Evolutionary conservation across 768 basidiomycete species (phyloP).

Genomic region (Tulasnella sp.): DNA sequence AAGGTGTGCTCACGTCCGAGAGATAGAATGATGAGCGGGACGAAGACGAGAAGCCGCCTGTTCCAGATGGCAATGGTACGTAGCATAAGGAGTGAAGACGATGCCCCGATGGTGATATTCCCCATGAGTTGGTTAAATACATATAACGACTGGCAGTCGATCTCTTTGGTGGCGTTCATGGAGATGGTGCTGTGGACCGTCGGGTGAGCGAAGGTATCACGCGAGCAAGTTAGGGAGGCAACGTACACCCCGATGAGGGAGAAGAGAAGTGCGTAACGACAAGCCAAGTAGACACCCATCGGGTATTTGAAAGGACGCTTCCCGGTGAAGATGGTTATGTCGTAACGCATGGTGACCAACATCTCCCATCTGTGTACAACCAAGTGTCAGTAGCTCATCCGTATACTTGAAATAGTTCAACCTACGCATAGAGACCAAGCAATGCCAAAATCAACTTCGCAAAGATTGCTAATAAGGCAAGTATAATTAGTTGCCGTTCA

Average conservation of each 20-base stretch:
- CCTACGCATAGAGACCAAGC: background rate
- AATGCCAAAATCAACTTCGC: background rate
- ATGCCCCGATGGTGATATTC: slow-evolving; percentile 12
- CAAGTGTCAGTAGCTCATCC: no score
- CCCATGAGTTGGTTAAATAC: slow-evolving; percentile 14
- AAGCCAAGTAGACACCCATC: slow-evolving; percentile 5
- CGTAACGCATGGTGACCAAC: background rate
- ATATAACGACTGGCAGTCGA: slow-evolving; percentile 17
- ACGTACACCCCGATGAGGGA: slow-evolving; percentile 7
- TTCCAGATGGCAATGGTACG: slow-evolving; percentile 59
- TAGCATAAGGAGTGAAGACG: slow-evolving; percentile 22
- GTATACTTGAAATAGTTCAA: no score
- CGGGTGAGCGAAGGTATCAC: background rate
- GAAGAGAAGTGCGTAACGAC: background rate
- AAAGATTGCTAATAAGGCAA: background rate
- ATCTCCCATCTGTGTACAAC: no score
- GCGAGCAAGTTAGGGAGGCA: background rate
- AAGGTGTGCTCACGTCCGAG: slow-evolving; percentile 30
- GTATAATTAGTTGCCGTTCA: background rate
- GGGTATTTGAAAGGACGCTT: slow-evolving; percentile 1
- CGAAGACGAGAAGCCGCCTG: slow-evolving; percentile 37
- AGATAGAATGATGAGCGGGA: slow-evolving; percentile 42
- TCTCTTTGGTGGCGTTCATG: slow-evolving; percentile 5
- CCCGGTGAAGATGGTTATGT: slow-evolving; percentile 1
- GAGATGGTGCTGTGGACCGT: background rate